Percentiles rank a stretch among this genome's conserved stretches.
Evolutionary conservation across 805 yeast genomes (phyloP).

Genomic region (Dipodascus albidus): DNA sequence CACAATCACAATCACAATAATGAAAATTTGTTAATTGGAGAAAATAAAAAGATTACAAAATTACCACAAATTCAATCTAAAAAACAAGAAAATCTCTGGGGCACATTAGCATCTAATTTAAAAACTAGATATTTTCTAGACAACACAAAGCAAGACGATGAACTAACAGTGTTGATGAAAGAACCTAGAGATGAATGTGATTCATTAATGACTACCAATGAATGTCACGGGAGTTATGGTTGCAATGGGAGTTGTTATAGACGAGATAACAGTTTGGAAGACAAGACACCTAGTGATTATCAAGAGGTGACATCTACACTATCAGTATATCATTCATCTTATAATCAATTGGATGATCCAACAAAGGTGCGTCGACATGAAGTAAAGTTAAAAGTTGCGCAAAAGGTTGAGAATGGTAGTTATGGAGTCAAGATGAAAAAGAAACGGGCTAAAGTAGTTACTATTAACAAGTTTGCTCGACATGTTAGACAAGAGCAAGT

Average conservation of each 20-base stretch:
- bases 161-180: no score
- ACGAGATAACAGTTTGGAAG: not conserved
- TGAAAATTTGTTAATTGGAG: no score
- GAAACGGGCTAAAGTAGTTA: not conserved
- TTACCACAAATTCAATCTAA: not conserved
- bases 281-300: no score
- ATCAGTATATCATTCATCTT: no score
- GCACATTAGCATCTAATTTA: not conserved
- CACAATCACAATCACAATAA: not conserved
- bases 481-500: not conserved
- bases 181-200: no score
- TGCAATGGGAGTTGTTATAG: no score
- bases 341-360: no score
- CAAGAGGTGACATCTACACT: no score
- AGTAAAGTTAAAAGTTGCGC: not conserved
- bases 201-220: no score
- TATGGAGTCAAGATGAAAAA: not conserved
- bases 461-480: not conserved
- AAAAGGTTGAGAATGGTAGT: not conserved
- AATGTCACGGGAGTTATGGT: no score
- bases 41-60: no score
- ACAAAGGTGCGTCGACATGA: not conserved
- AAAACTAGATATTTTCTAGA: not conserved
- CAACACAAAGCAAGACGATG: not conserved
- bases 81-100: not conserved